Base-by-base conservation (phyloP, 2,329 filamentous ascomycete species). In the Nemania abortiva region DNA sequence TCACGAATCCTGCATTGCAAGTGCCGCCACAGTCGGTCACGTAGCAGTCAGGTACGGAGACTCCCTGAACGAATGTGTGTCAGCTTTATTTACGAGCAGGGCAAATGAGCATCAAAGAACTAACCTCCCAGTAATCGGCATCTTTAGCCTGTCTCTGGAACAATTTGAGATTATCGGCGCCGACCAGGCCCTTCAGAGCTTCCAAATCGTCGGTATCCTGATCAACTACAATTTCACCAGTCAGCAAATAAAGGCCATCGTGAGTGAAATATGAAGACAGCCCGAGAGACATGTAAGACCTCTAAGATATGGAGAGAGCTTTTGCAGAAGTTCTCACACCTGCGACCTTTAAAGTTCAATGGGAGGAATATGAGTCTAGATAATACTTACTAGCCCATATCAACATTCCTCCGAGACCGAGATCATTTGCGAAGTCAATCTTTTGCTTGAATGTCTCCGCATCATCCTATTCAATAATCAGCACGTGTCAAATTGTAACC, bases 381-480 rank as follows among this genome's bases (percentile, higher is more conserved):
- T 47, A 18, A 47, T 47, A 47, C 42, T 20, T 47, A 47, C 42
- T 60, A 5, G 79, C 75, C 80, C 78, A 82, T 24, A 81, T 78
- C 53, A 82, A 63, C 3, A 74, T 65, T 29, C 79, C 79, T 9
- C 74, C 72, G 0, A 83, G 69, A 9, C 82, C 79, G 0, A 71
- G 59, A 0, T 72, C 37, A 52, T 80, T 79, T 1, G 80, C 81
- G 37, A 70, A 79, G 5, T 78, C 72, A 0, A 73, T 73, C 70
- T 83, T 82, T 39, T 73, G 39, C 47, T 76, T 71, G 22, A 82
- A 73, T 0, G 82, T 84, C 0, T 78, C 76, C 1, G 65, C 49
- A 63, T 83, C 80, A 70, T 84, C 82, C 49, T 75, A 84, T 29
- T 52, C 20, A 7, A 29, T 5, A n/a, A 29, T 52, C 15, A 52